These are phyloP conservation scores for Leccinum holopus DNA, from an alignment of 1,284 basidiomycete species.

Conservation along the genomic window DNA sequence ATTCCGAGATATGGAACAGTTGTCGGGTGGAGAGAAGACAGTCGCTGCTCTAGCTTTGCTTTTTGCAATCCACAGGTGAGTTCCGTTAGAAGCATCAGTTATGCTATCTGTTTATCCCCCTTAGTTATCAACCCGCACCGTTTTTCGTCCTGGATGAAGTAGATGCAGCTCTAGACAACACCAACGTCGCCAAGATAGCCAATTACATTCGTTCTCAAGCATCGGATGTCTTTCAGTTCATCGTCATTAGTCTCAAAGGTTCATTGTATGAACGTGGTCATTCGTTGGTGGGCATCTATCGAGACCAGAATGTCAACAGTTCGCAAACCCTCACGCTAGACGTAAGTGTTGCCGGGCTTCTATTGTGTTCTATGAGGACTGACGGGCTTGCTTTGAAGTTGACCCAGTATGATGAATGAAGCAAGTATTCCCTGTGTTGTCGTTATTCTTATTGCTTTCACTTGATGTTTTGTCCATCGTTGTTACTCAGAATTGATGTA, in stretches of 20 bases:
- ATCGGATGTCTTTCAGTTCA: slow-evolving; percentile 85
- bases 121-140: slow-evolving; percentile 93
- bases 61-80: slow-evolving; percentile 92
- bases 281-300: slow-evolving; percentile 90
- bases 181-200: slow-evolving; percentile 91
- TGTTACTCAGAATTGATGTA: slow-evolving; percentile 7
- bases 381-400: slow-evolving; percentile 30
- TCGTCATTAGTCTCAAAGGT: slow-evolving; percentile 95
- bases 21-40: slow-evolving; percentile 98
- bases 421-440: background rate
- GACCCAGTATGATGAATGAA: slow-evolving; percentile 41
- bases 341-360: slow-evolving; percentile 49
- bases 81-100: background rate
- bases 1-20: slow-evolving; percentile 98
- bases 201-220: slow-evolving; percentile 85
- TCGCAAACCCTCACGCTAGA: slow-evolving; percentile 88
- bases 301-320: slow-evolving; percentile 92
- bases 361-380: slow-evolving; percentile 7
- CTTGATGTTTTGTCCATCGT: slow-evolving; percentile 7
- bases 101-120: slow-evolving; percentile 2
- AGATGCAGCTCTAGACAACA: slow-evolving; percentile 95
- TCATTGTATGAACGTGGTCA: slow-evolving; percentile 89
- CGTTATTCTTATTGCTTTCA: slow-evolving; percentile 29
- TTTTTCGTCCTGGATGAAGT: slow-evolving; percentile 99
- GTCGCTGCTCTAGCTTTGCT: slow-evolving; percentile 95